phyloP scores from a whole-genome alignment of 2,329 filamentous ascomycete genomes.

The Fulvia fulva region DNA sequence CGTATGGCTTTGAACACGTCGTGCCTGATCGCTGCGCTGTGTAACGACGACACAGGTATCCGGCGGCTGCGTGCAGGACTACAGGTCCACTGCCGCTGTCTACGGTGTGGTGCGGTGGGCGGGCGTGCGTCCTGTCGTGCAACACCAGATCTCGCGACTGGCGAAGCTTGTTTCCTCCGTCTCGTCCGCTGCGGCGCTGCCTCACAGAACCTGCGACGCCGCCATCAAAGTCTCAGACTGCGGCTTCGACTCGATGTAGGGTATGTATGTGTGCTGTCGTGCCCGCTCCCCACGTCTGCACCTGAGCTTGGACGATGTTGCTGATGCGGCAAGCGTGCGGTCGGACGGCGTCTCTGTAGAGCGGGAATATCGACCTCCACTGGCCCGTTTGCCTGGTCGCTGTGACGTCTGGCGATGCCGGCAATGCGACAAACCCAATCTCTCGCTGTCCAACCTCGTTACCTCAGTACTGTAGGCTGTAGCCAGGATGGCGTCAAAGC shows the following conservation, averaged over 20 bases:
- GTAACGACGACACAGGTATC: neutral
- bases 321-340: neutral
- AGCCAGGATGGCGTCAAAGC: constrained; percentile 9
- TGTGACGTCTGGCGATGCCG: neutral
- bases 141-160: neutral
- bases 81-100: constrained; percentile 6
- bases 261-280: neutral
- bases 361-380: neutral
- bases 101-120: neutral
- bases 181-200: neutral
- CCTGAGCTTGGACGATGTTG: neutral
- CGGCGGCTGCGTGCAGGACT: constrained; percentile 5
- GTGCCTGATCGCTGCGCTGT: constrained; percentile 7
- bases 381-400: neutral
- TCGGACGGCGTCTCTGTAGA: neutral
- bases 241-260: neutral
- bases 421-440: constrained; percentile 1
- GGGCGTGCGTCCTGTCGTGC: neutral
- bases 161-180: constrained; percentile 5
- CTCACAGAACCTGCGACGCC: neutral
- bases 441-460: neutral
- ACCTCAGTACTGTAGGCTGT: too few species aligned
- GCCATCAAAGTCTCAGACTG: neutral
- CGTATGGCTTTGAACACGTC: neutral
- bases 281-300: neutral